phyloP scores from a whole-genome alignment of 768 basidiomycete genomes.

The Leccinum subtestaceum region DNA sequence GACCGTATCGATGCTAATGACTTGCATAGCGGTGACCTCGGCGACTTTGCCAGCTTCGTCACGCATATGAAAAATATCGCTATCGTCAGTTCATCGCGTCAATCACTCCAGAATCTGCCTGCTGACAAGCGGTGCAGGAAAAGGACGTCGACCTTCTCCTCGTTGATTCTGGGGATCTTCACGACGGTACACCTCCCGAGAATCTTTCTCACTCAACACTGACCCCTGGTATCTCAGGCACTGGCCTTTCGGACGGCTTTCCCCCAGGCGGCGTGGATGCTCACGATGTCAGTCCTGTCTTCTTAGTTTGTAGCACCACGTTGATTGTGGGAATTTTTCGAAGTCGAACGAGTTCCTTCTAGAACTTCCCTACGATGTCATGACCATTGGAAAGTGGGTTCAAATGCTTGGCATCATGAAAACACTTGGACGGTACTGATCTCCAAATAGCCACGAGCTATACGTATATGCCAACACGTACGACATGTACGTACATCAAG shows the following conservation, averaged over 20 bases:
- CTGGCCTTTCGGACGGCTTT: slow-evolving; percentile 75
- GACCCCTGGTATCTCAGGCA: slow-evolving; percentile 42
- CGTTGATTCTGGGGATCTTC: slow-evolving; percentile 76
- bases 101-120: neutral
- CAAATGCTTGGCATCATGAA: neutral
- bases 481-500: slow-evolving; percentile 50
- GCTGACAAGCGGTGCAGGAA: slow-evolving; percentile 33
- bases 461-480: slow-evolving; percentile 65
- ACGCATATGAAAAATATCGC: slow-evolving; percentile 78
- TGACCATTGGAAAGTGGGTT: slow-evolving; percentile 83
- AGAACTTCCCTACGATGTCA: slow-evolving; percentile 74
- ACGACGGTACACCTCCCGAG: slow-evolving; percentile 47
- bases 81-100: slow-evolving; percentile 34
- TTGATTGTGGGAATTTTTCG: neutral
- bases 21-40: slow-evolving; percentile 52
- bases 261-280: slow-evolving; percentile 56
- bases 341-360: slow-evolving; percentile 43
- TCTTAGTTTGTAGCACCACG: neutral
- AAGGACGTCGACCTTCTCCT: slow-evolving; percentile 81
- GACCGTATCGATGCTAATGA: neutral
- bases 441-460: slow-evolving; percentile 65
- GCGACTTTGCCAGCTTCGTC: slow-evolving; percentile 86
- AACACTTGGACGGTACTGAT: neutral
- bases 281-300: slow-evolving; percentile 52
- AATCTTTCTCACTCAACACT: neutral